Conservation (phyloP, 768 basidiomycete species). For the Lactifluus piperatus region DNA sequence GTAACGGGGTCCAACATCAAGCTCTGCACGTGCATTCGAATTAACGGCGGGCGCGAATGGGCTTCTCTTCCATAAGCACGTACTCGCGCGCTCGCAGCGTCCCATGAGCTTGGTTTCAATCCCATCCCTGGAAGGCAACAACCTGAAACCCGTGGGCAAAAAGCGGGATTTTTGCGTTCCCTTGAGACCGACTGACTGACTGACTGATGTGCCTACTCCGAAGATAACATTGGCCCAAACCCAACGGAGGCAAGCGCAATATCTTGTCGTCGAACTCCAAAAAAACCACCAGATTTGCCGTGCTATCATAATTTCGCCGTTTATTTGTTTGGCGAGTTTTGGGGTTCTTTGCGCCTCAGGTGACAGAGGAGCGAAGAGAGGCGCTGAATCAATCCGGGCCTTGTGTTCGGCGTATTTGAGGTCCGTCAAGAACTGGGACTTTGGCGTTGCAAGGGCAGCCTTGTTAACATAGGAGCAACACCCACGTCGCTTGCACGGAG, state of each 20-base stretch:
- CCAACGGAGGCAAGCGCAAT: background rate
- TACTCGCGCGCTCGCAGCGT: background rate
- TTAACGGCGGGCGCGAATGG: background rate
- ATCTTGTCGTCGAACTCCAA: background rate
- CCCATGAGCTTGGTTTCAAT: background rate
- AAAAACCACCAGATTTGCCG: too few species aligned
- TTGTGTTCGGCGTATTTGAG: background rate
- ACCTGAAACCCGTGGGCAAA: background rate
- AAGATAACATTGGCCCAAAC: background rate
- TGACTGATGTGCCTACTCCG: too few species aligned
- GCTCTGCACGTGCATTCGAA: background rate
- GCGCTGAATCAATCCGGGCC: background rate
- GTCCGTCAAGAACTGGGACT: background rate
- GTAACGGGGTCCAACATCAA: background rate
- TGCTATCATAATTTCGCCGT: too few species aligned
- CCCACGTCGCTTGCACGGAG: background rate
- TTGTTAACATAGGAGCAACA: background rate
- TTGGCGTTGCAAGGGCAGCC: constrained; percentile 10
- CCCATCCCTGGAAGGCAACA: background rate
- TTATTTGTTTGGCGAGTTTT: background rate
- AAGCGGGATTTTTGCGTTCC: background rate
- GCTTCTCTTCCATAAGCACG: background rate
- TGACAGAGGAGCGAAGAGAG: too few species aligned
- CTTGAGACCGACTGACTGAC: background rate
- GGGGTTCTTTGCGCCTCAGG: constrained; percentile 7